Evolutionary conservation across 176 grass and related monocot species (phyloP), one percentile per base, ranked within the genome.

Genomic region (Phragmites australis): DNA sequence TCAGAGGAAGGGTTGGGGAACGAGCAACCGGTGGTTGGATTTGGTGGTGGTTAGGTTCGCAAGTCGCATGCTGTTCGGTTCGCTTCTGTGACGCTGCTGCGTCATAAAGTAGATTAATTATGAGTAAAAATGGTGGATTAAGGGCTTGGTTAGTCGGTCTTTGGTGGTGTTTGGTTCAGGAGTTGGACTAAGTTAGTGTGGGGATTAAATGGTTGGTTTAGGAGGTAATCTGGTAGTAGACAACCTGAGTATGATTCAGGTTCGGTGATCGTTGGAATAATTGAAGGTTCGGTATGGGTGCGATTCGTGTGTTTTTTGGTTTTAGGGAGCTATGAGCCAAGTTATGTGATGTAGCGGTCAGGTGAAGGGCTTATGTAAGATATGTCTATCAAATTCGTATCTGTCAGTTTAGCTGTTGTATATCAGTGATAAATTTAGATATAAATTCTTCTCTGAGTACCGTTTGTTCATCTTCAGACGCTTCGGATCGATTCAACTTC

Each of bases 41-140:
- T 86, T 89, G 88, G 88, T 83, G 74, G 72, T 75, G 69, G 48
- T 71, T 81, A 65, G 82, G 46, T 76, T 76, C 46, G 17, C 26
- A 41, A 53, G 50, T 68, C n/a, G 27, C 76, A 23, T 17, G 44
- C 30, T 63, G 46, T 88, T 80, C 6, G 81, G 19, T 80, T 88
- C 67, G 25, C 60, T 45, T 75, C 34, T 13, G 45, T 22, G 49
- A 45, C 43, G 30, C 47, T 55, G n/a, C 21, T 46, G 16, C 23
- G 22, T 68, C 53, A 4, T 47, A 71, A 41, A 22, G 49, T 56
- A 51, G 46, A 45, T 42, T 76, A 72, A 80, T 70, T 66, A 39
- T 16, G 22, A 71, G 43, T 61, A 21, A 40, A 42, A 14, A 6
- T 59, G 73, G 37, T 76, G 26, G 55, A 30, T 76, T 19, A 16